Conservation (phyloP, 441 rosid species). For the Brassica hybrid region DNA sequence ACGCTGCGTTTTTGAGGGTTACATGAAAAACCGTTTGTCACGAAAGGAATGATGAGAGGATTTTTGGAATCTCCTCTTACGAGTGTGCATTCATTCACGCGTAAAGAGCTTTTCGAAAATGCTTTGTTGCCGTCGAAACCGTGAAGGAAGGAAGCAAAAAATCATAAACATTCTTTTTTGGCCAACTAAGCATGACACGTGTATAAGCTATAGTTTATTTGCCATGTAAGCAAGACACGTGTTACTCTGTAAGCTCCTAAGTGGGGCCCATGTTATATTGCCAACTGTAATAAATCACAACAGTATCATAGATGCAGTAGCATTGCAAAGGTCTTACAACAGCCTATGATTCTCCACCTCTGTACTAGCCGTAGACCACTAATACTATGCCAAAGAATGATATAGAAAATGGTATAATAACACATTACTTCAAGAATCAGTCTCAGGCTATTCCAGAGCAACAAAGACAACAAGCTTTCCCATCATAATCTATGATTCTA, state of each 20-base stretch:
- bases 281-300: too few species aligned
- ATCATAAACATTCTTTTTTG: neutral
- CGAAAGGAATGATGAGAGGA: constrained; percentile 6
- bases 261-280: constrained; percentile 14
- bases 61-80: constrained; percentile 2
- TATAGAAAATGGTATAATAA: neutral
- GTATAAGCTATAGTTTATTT: neutral
- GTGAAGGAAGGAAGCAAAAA: constrained; percentile 11
- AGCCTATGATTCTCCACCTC: too few species aligned
- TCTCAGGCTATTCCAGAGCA: neutral
- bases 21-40: neutral
- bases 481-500: neutral
- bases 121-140: neutral
- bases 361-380: too few species aligned
- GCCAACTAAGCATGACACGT: constrained; percentile 2
- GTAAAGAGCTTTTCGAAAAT: neutral
- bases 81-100: constrained; percentile 12
- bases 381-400: neutral
- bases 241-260: constrained; percentile 8
- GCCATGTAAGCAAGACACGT: constrained; percentile 30
- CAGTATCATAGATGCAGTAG: too few species aligned
- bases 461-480: neutral
- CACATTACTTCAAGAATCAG: neutral
- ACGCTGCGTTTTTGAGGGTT: neutral
- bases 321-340: too few species aligned